phyloP scores from a whole-genome alignment of 2,329 filamentous ascomycete genomes.

The Fusarium heterosporum region DNA sequence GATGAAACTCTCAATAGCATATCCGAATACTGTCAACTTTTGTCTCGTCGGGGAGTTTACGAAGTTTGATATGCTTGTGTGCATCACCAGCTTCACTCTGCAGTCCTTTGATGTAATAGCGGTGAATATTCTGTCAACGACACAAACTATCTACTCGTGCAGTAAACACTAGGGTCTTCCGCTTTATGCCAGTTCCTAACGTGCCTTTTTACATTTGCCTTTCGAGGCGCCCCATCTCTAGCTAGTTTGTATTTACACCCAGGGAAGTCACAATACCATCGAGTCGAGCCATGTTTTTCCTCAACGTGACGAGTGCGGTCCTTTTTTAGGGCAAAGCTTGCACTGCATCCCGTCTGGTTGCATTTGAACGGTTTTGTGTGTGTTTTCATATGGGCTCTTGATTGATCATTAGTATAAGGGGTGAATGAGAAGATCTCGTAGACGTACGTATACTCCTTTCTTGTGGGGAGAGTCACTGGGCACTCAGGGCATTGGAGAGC shows the following conservation, averaged over 20 bases:
- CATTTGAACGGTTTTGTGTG: conserved; percentile 8
- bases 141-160: not conserved
- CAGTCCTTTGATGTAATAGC: not conserved
- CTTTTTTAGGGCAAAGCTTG: not conserved
- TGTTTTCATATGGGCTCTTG: not conserved
- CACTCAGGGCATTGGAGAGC: not conserved
- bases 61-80: too few relatives aligned
- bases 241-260: not conserved
- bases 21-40: too few relatives aligned
- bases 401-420: not conserved
- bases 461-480: not conserved
- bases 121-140: not conserved
- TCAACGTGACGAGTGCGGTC: not conserved
- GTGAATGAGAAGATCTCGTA: rapidly evolving
- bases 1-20: too few relatives aligned
- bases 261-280: conserved; percentile 2
- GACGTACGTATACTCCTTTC: not conserved
- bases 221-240: not conserved
- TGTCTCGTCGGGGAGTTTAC: too few relatives aligned
- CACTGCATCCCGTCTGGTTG: not conserved
- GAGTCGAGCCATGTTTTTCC: not conserved
- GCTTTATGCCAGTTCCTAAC: not conserved
- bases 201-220: not conserved
- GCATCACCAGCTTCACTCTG: too few relatives aligned
- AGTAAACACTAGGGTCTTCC: not conserved